Conservation (phyloP, 148 eudicot species). For the Silene latifolia region DNA sequence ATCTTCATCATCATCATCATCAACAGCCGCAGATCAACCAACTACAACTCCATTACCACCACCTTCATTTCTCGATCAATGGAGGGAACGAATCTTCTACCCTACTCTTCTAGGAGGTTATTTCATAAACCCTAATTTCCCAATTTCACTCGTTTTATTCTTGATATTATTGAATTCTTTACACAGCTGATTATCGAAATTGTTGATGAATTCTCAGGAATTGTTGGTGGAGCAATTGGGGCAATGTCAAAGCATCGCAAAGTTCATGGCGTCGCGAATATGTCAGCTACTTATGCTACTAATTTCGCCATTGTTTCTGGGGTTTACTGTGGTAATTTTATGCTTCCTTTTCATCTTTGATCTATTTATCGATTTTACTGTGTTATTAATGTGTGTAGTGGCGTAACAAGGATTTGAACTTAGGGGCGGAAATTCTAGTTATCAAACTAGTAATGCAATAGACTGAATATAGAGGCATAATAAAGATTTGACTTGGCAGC, state of each 20-base stretch:
- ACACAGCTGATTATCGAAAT: background rate
- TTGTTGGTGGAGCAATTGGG: conserved; percentile 71
- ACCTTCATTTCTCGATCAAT: conserved; percentile 36
- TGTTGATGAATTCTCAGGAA: conserved; percentile 30
- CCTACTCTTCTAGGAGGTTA: conserved; percentile 72
- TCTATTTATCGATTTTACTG: background rate
- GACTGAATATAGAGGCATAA: too few relatives aligned
- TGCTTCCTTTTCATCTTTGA: background rate
- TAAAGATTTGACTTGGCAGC: too few relatives aligned
- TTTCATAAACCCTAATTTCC: background rate
- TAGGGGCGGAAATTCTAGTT: background rate
- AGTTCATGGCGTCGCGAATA: conserved; percentile 55
- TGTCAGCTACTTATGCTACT: conserved; percentile 78
- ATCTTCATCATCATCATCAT: conserved; percentile 8
- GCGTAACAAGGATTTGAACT: background rate
- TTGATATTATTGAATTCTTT: background rate
- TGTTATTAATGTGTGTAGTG: background rate
- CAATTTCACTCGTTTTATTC: background rate
- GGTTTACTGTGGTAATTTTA: conserved; percentile 70
- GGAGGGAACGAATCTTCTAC: conserved; percentile 57
- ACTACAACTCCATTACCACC: conserved; percentile 33
- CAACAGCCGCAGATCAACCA: conserved; percentile 4
- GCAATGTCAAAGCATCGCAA: conserved; percentile 65
- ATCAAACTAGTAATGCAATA: background rate
- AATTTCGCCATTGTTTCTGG: conserved; percentile 79